phyloP scores from a whole-genome alignment of 371 early-diverging fungal species.

The Mucor lusitanicus region DNA sequence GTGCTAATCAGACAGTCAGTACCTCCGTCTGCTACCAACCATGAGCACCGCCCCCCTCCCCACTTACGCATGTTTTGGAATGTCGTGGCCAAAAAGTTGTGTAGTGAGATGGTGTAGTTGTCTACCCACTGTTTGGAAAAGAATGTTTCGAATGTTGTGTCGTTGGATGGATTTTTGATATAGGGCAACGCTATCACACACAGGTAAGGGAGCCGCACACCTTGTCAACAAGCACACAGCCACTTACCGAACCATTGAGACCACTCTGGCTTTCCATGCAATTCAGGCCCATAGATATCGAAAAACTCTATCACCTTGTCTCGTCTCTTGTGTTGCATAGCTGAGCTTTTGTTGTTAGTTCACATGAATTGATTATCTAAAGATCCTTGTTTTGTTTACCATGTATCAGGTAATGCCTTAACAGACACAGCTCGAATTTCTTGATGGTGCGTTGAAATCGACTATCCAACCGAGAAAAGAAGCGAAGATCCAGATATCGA shows the following conservation, averaged over 20 bases:
- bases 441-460: conserved; percentile 64
- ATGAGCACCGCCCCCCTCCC: too few relatives aligned
- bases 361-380: neutral
- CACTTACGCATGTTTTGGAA: conserved; percentile 71
- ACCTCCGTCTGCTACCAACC: neutral
- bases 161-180: conserved; percentile 62
- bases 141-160: conserved; percentile 64
- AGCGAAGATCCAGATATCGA: conserved; percentile 67
- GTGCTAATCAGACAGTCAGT: conserved; percentile 34
- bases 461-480: conserved; percentile 68
- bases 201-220: neutral
- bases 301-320: conserved; percentile 67
- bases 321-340: conserved; percentile 60
- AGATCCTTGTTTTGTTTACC: conserved; percentile 38
- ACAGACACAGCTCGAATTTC: conserved; percentile 65
- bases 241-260: conserved; percentile 68
- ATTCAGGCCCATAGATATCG: conserved; percentile 60
- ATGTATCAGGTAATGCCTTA: conserved; percentile 64
- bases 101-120: conserved; percentile 62
- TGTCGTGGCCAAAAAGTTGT: conserved; percentile 69
- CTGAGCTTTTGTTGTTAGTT: conserved; percentile 21
- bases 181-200: conserved; percentile 59
- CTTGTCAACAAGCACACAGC: neutral
- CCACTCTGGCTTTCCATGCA: conserved; percentile 66
- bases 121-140: conserved; percentile 72